phyloP scores from a whole-genome alignment of 495 filamentous ascomycete species.

The Hyaloscypha hepaticicola region DNA sequence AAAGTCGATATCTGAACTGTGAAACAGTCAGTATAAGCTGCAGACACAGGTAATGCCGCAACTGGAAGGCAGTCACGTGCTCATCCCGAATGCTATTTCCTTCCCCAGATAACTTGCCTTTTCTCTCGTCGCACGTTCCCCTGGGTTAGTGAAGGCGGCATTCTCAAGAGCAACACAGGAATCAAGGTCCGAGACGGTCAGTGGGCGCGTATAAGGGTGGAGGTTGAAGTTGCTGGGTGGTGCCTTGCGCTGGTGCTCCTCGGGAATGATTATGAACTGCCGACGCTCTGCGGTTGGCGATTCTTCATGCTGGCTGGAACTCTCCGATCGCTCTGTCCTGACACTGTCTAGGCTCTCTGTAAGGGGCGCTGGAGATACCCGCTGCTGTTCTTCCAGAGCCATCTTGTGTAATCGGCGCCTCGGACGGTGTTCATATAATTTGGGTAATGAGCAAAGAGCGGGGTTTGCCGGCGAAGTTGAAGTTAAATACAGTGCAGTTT shows the following conservation, averaged over 20 bases:
- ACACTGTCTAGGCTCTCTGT: conserved; percentile 22
- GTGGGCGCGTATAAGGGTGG: conserved; percentile 48
- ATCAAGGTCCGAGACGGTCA: conserved; percentile 72
- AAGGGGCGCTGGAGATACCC: conserved; percentile 3
- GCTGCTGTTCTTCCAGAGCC: conserved; percentile 11
- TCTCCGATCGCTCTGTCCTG: conserved; percentile 12
- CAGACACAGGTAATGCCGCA: not conserved
- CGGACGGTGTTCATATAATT: not conserved
- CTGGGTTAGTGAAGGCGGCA: conserved; percentile 64
- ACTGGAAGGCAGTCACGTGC: conserved; percentile 18
- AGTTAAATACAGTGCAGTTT: not conserved
- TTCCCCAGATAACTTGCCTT: conserved; percentile 58
- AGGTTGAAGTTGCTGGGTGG: conserved; percentile 15
- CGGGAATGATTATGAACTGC: conserved; percentile 26
- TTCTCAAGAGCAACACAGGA: conserved; percentile 75
- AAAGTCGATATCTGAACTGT: conserved; percentile 81
- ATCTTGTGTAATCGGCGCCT: not conserved
- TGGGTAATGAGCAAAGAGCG: not conserved
- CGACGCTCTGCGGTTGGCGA: conserved; percentile 4
- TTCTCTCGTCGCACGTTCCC: conserved; percentile 71
- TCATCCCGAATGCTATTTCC: conserved; percentile 4
- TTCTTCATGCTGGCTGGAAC: conserved; percentile 16
- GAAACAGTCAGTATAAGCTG: conserved; percentile 5
- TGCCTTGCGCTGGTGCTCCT: conserved; percentile 22
- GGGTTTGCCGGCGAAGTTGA: not conserved